These are phyloP conservation scores for Borovskyia barvae DNA, from an alignment of 208 protist species.

Conservation along the genomic window DNA sequence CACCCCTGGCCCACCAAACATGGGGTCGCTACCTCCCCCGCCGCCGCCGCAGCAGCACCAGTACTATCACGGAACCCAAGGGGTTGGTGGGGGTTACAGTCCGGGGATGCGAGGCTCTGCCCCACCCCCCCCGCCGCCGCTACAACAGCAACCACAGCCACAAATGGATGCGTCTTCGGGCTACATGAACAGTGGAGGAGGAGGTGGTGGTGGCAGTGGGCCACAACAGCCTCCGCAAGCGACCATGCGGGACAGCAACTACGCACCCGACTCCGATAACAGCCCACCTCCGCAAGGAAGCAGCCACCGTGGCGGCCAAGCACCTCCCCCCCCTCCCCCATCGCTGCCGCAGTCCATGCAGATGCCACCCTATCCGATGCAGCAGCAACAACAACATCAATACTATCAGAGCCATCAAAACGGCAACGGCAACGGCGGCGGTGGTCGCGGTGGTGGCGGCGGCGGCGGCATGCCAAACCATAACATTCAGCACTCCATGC, in stretches of 20 bases:
- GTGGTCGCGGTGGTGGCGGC: conserved; percentile 13
- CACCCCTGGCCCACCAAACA: conserved; percentile 18
- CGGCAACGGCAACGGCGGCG: conserved; percentile 23
- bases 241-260: conserved; percentile 29
- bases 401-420: too few species aligned
- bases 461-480: conserved; percentile 22
- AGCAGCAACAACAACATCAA: conserved; percentile 29
- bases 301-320: conserved; percentile 15
- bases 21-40: conserved; percentile 12
- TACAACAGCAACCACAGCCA: too few species aligned
- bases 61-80: conserved; percentile 30
- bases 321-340: conserved; percentile 9
- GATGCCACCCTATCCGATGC: conserved; percentile 36
- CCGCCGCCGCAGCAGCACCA: conserved; percentile 25
- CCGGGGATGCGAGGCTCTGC: conserved; percentile 26
- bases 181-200: conserved; percentile 21
- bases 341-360: conserved; percentile 31
- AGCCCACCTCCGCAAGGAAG: conserved; percentile 32
- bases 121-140: conserved; percentile 23
- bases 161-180: conserved; percentile 44
- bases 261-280: conserved; percentile 22
- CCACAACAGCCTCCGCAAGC: conserved; percentile 11
- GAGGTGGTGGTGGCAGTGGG: conserved; percentile 9
- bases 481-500: conserved; percentile 14
- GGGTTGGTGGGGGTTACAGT: conserved; percentile 20